Conservation (phyloP, 306 rosid genomes). For the Pyrus bretschneideri region DNA sequence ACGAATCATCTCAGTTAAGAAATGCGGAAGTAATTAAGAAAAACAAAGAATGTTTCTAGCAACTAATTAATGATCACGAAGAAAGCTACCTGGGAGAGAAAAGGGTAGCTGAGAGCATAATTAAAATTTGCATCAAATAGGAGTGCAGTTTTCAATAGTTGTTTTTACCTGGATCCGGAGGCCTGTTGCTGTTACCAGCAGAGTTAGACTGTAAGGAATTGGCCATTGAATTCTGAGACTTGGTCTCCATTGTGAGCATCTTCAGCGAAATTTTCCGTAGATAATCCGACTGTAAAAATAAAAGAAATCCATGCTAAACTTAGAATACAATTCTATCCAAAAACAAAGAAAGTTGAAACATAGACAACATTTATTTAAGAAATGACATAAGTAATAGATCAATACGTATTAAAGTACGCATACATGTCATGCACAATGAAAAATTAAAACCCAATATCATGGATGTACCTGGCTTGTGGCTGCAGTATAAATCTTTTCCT, state of each 20-base stretch:
- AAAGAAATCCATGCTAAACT: not conserved
- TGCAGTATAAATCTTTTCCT: conserved; percentile 61
- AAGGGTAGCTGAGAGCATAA: not conserved
- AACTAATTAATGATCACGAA: not conserved
- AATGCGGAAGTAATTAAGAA: not conserved
- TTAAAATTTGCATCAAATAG: not conserved
- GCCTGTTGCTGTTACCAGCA: conserved; percentile 44
- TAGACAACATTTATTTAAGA: not conserved
- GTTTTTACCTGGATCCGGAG: conserved; percentile 53
- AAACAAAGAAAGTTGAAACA: not conserved
- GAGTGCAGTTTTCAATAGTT: not conserved
- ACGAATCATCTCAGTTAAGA: not conserved
- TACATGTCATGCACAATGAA: not conserved
- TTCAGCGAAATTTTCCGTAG: conserved; percentile 24
- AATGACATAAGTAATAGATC: not conserved
- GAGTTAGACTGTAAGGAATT: conserved; percentile 33
- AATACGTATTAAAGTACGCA: not conserved
- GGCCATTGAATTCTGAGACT: conserved; percentile 41
- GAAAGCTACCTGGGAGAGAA: not conserved
- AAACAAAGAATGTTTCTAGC: not conserved
- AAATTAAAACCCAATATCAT: not conserved
- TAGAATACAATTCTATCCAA: not conserved
- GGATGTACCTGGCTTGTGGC: conserved; percentile 57
- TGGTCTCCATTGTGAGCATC: conserved; percentile 63
- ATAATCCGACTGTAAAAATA: conserved; percentile 26